Percentiles rank a stretch among this genome's conserved stretches.
Conservation (phyloP, 352 stramenopile species). For the Pythium rishiriense region DNA sequence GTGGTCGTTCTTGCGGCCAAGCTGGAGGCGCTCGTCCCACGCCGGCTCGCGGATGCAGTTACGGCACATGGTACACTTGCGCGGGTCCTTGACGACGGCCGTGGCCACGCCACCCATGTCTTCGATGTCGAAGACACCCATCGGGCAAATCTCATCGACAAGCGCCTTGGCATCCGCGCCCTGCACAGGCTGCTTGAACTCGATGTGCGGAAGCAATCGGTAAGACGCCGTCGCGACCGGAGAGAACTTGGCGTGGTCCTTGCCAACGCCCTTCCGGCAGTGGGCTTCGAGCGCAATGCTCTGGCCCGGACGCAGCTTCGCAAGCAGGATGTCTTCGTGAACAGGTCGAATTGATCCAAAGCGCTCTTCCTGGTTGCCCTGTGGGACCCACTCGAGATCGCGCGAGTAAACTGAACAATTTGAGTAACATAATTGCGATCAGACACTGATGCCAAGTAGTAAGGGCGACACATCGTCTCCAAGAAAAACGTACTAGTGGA, state of each 20-base stretch:
- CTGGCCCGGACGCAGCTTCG: slow-evolving; percentile 95
- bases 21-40: slow-evolving; percentile 87
- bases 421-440: too few species aligned
- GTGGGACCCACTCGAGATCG: slow-evolving; percentile 96
- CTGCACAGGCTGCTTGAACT: slow-evolving; percentile 64
- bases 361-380: slow-evolving; percentile 94
- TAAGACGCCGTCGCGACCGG: slow-evolving; percentile 96
- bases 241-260: slow-evolving; percentile 98
- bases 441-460: too few species aligned
- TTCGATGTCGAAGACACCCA: slow-evolving; percentile 92
- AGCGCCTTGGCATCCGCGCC: slow-evolving; percentile 64
- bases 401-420: slow-evolving; percentile 84
- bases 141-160: slow-evolving; percentile 65
- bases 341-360: slow-evolving; percentile 87
- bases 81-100: slow-evolving; percentile 82
- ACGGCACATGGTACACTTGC: slow-evolving; percentile 95
- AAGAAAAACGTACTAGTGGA: slow-evolving; percentile 47
- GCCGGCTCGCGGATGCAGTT: slow-evolving; percentile 93
- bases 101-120: slow-evolving; percentile 74
- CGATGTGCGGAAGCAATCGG: slow-evolving; percentile 87
- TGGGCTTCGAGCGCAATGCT: slow-evolving; percentile 96
- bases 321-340: slow-evolving; percentile 96
- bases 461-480: background rate
- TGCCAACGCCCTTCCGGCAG: slow-evolving; percentile 93
- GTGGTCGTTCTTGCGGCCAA: slow-evolving; percentile 93